These are phyloP conservation scores for Rhizophora apiculata DNA, from an alignment of 345 rosid genomes.

Conservation along the genomic window DNA sequence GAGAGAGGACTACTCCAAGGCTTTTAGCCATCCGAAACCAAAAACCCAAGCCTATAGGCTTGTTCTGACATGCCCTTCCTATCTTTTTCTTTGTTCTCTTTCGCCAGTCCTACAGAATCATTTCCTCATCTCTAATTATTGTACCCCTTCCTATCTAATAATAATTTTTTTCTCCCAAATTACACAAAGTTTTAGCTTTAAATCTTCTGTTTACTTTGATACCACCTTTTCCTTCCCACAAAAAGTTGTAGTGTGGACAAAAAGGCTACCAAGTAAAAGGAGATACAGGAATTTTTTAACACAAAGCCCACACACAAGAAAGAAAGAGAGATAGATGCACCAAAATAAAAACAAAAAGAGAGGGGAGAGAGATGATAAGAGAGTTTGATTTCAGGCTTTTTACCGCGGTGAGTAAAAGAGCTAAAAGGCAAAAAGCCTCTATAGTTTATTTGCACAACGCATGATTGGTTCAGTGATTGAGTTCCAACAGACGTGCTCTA, in stretches of 20 bases:
- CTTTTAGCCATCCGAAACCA: constrained; percentile 36
- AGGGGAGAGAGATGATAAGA: constrained; percentile 12
- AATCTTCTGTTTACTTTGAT: constrained; percentile 14
- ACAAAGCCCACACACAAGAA: not conserved
- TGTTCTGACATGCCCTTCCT: constrained; percentile 47
- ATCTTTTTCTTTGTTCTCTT: constrained; percentile 45
- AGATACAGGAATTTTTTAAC: not conserved
- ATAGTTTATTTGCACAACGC: constrained; percentile 18
- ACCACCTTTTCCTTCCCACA: constrained; percentile 25
- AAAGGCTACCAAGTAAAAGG: constrained; percentile 26
- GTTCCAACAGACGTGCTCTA: constrained; percentile 28
- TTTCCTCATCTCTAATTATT: constrained; percentile 5
- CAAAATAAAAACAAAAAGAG: not conserved
- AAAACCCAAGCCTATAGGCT: constrained; percentile 26
- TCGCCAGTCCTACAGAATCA: constrained; percentile 12
- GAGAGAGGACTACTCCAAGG: constrained; percentile 32
- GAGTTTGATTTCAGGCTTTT: constrained; percentile 35
- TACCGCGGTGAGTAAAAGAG: constrained; percentile 27
- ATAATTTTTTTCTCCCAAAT: not conserved
- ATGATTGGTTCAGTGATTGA: constrained; percentile 37
- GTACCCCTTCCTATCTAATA: constrained; percentile 6
- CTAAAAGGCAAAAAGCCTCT: constrained; percentile 29
- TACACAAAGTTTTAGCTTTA: constrained; percentile 1
- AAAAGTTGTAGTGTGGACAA: constrained; percentile 13
- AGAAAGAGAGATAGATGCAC: not conserved